Conservation (phyloP, 805 yeast genomes). For the Komagataella mondaviorum region DNA sequence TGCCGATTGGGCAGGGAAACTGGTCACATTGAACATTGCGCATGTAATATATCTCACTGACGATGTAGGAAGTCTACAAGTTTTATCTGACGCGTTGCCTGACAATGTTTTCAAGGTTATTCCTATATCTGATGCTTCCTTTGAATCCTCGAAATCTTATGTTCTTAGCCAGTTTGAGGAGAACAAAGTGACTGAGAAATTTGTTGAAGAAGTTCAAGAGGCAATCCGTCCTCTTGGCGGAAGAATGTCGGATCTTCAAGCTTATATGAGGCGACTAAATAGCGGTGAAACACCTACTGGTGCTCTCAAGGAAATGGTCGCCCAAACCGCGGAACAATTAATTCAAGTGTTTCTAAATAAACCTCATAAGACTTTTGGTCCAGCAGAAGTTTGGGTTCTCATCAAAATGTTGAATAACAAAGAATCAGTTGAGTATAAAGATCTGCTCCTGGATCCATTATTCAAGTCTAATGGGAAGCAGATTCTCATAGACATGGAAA, state of each 20-base stretch:
- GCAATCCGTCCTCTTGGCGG: constrained; percentile 80
- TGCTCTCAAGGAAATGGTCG: constrained; percentile 69
- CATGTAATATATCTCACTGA: constrained; percentile 84
- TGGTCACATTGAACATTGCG: constrained; percentile 68
- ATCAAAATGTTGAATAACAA: constrained; percentile 46
- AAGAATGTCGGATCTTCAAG: constrained; percentile 85
- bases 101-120: constrained; percentile 74
- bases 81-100: constrained; percentile 63
- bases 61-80: constrained; percentile 65
- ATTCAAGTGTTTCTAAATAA: constrained; percentile 58
- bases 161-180: constrained; percentile 41
- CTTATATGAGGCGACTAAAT: constrained; percentile 74
- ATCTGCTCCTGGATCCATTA: constrained; percentile 41
- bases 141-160: constrained; percentile 53
- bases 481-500: constrained; percentile 61
- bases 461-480: constrained; percentile 43
- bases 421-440: constrained; percentile 32
- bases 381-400: constrained; percentile 82
- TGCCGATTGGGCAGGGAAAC: constrained; percentile 80
- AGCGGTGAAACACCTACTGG: constrained; percentile 75
- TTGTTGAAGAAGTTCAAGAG: constrained; percentile 28
- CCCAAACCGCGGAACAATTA: constrained; percentile 78
- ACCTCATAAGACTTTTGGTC: constrained; percentile 21
- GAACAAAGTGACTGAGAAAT: constrained; percentile 7
- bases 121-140: constrained; percentile 70